Conservation (phyloP, 2,329 filamentous ascomycete genomes). For the Epichloe aotearoae region DNA sequence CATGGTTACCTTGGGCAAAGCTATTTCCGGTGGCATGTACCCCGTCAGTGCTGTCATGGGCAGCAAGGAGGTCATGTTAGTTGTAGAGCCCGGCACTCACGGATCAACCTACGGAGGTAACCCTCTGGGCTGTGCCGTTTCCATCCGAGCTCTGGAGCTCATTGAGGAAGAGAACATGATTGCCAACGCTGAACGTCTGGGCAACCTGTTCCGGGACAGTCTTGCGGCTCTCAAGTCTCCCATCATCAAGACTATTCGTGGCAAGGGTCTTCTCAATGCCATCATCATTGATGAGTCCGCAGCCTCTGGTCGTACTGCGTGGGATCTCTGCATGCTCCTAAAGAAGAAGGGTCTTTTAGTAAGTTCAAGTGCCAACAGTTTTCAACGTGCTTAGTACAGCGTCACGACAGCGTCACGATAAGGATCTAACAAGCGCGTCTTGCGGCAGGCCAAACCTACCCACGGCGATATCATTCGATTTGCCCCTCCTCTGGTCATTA, state of each 20-base stretch:
- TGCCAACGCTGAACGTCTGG: constrained; percentile 66
- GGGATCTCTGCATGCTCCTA: constrained; percentile 91
- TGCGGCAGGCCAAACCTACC: constrained; percentile 77
- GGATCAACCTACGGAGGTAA: constrained; percentile 98
- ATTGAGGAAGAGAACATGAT: constrained; percentile 85
- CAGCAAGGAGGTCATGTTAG: constrained; percentile 85
- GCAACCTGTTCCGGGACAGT: constrained; percentile 70
- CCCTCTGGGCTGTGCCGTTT: constrained; percentile 86
- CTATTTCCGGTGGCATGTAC: constrained; percentile 97
- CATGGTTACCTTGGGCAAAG: constrained; percentile 88
- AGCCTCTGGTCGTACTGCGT: constrained; percentile 75
- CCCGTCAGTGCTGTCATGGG: constrained; percentile 90
- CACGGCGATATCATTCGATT: constrained; percentile 98
- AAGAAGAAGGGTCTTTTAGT: constrained; percentile 92
- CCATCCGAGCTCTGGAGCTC: constrained; percentile 86
- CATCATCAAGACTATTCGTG: constrained; percentile 70
- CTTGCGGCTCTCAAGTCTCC: constrained; percentile 63
- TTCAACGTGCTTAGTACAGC: too few relatives aligned
- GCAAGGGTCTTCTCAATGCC: constrained; percentile 89
- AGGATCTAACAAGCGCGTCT: neutral
- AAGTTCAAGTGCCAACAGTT: constrained; percentile 21
- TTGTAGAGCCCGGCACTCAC: constrained; percentile 90
- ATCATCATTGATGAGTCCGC: constrained; percentile 89
- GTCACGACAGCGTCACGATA: neutral
- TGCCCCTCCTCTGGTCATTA: constrained; percentile 91